phyloP scores from a whole-genome alignment of 331 rosid genomes.

The Quercus tomentella region DNA sequence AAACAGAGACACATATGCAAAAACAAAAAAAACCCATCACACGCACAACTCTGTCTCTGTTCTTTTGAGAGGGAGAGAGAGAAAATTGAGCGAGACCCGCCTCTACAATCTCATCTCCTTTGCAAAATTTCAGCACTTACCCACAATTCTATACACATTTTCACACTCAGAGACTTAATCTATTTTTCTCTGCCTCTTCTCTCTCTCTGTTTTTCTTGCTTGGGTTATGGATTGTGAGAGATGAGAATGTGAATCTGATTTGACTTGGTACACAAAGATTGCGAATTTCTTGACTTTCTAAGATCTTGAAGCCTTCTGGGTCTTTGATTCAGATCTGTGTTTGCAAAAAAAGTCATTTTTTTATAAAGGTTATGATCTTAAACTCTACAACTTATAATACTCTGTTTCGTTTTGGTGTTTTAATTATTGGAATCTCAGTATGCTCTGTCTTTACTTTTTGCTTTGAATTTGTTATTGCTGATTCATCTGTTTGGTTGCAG shows the following conservation, averaged over 20 bases:
- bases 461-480: background rate
- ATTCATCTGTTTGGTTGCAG: background rate
- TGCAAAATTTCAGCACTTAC: background rate
- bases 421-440: background rate
- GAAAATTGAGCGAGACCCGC: background rate
- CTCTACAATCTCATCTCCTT: background rate
- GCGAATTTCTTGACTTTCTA: conserved; percentile 3
- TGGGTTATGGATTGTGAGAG: background rate
- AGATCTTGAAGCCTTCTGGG: conserved; percentile 26
- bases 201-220: background rate
- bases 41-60: background rate
- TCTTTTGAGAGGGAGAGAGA: background rate
- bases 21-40: background rate
- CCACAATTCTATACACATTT: background rate
- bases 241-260: conserved; percentile 18
- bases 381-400: background rate
- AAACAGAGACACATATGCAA: background rate
- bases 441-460: background rate
- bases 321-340: background rate
- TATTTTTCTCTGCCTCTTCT: background rate
- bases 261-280: conserved; percentile 10
- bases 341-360: background rate
- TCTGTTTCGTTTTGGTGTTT: background rate
- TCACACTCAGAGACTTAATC: background rate
- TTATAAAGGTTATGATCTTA: background rate